These are phyloP conservation scores for Starmerella cellae DNA, from an alignment of 805 yeast species.

Conservation along the genomic window DNA sequence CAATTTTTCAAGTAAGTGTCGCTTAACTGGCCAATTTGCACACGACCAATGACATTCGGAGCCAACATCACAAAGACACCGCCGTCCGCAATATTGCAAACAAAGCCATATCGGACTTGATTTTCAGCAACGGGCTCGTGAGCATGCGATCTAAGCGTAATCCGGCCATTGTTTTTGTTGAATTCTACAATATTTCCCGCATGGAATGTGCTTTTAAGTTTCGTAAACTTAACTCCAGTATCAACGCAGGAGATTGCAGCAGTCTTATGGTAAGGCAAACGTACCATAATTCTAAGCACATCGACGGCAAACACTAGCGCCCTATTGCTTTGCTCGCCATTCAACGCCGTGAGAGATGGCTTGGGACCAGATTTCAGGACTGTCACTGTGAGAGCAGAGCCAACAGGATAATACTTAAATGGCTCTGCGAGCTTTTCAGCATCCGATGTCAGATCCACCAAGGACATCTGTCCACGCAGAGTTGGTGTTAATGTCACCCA, in stretches of 20 bases:
- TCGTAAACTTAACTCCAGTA: conserved; percentile 53
- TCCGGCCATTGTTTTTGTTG: conserved; percentile 20
- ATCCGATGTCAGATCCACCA: conserved; percentile 50
- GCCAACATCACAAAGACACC: conserved; percentile 62
- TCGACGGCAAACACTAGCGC: conserved; percentile 48
- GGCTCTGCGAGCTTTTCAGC: conserved; percentile 35
- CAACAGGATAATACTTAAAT: conserved; percentile 52
- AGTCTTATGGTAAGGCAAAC: conserved; percentile 47
- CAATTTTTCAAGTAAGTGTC: conserved; percentile 76
- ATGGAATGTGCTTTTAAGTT: conserved; percentile 26
- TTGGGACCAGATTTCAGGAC: conserved; percentile 39
- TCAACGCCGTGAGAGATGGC: conserved; percentile 13
- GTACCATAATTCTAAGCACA: conserved; percentile 51
- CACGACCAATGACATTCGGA: conserved; percentile 58
- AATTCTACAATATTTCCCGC: conserved; percentile 35
- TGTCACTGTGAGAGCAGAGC: conserved; percentile 49
- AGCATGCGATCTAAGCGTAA: conserved; percentile 43
- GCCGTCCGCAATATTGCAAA: conserved; percentile 65
- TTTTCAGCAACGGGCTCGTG: conserved; percentile 31
- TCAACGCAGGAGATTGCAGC: conserved; percentile 65
- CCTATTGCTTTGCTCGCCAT: conserved; percentile 41
- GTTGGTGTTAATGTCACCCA: conserved; percentile 62
- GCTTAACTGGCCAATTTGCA: conserved; percentile 65
- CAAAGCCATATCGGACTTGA: conserved; percentile 66
- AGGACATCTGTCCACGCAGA: conserved; percentile 51